Evolutionary conservation across 805 yeast species (phyloP).

Genomic region (Wickerhamiella lipophila): DNA sequence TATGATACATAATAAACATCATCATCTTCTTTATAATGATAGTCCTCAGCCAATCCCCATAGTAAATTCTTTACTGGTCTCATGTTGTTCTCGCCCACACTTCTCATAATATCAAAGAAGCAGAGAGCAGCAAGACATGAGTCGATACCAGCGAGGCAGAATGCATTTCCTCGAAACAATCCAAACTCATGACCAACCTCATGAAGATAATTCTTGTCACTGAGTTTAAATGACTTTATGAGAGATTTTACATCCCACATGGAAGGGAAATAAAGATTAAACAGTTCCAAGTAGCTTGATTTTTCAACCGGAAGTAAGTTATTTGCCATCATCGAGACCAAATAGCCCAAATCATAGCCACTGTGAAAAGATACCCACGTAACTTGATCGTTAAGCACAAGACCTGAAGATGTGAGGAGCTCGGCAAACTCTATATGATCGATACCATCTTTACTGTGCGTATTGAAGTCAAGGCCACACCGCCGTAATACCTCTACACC

Average conservation of each 20-base stretch:
- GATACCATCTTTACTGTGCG: slow-evolving; percentile 66
- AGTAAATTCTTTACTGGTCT: slow-evolving; percentile 26
- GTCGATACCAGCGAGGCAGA: slow-evolving; percentile 35
- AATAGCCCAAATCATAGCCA: slow-evolving; percentile 90
- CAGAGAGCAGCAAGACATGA: slow-evolving; percentile 33
- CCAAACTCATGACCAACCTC: slow-evolving; percentile 35
- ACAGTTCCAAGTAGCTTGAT: slow-evolving; percentile 61
- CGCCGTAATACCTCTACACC: slow-evolving; percentile 67
- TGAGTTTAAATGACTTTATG: slow-evolving; percentile 28
- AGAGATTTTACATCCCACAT: slow-evolving; percentile 64
- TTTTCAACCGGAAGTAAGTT: slow-evolving; percentile 68
- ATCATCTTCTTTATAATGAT: slow-evolving; percentile 15
- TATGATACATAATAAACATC: slow-evolving; percentile 1
- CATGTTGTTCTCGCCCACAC: slow-evolving; percentile 26
- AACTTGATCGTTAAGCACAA: slow-evolving; percentile 55
- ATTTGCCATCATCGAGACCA: slow-evolving; percentile 64
- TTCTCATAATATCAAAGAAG: slow-evolving; percentile 33
- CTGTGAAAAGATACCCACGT: slow-evolving; percentile 88
- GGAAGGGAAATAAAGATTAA: slow-evolving; percentile 62
- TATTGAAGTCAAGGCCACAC: slow-evolving; percentile 69
- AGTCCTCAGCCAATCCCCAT: slow-evolving; percentile 30
- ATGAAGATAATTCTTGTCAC: slow-evolving; percentile 27
- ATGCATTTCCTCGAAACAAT: slow-evolving; percentile 27
- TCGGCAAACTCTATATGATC: slow-evolving; percentile 72
- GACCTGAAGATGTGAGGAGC: slow-evolving; percentile 70